Conservation (phyloP, 257 asterid species). For the Gynochthodes officinalis region DNA sequence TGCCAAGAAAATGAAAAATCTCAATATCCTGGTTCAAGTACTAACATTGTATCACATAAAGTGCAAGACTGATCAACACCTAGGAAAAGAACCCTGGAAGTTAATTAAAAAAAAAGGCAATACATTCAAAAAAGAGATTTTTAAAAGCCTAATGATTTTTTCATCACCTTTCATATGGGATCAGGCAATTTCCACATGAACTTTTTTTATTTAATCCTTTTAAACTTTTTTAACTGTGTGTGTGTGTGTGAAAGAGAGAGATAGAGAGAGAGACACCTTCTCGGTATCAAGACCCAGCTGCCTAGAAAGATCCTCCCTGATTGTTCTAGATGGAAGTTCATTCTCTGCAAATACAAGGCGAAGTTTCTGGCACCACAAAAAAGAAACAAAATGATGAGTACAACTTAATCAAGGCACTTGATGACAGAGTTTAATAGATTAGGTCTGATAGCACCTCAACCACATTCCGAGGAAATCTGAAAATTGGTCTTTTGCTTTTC, state of each 20-base stretch:
- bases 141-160: background rate
- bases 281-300: slow-evolving; percentile 75
- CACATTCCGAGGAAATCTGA: slow-evolving; percentile 70
- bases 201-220: too few relatives aligned
- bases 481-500: slow-evolving; percentile 53
- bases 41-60: background rate
- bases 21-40: background rate
- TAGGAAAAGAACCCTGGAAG: background rate
- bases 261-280: slow-evolving; percentile 50
- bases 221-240: background rate
- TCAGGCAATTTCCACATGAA: background rate
- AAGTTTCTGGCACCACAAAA: slow-evolving; percentile 64
- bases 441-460: slow-evolving; percentile 58
- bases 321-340: slow-evolving; percentile 83
- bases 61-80: background rate
- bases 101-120: background rate
- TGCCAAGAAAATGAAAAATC: background rate
- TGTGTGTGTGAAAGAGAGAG: background rate
- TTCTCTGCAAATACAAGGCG: slow-evolving; percentile 78
- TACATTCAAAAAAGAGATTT: too few relatives aligned
- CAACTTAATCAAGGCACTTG: background rate
- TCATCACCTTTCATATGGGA: background rate
- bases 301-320: slow-evolving; percentile 64
- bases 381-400: slow-evolving; percentile 27
- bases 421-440: background rate